These are phyloP conservation scores for Penicillium sp. DNA, from an alignment of 2,329 filamentous ascomycete species.

Conservation along the genomic window DNA sequence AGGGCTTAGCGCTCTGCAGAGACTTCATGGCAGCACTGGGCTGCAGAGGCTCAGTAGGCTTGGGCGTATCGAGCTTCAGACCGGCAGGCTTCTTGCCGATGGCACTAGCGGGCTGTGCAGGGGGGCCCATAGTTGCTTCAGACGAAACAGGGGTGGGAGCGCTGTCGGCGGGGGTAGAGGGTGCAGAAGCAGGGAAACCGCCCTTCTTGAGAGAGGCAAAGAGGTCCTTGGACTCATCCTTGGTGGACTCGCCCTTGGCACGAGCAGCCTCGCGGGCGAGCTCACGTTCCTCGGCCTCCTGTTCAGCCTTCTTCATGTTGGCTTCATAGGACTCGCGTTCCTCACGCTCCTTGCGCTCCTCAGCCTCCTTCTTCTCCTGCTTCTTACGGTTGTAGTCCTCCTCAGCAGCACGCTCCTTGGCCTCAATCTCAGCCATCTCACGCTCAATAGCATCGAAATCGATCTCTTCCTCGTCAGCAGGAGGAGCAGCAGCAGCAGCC, in stretches of 20 bases:
- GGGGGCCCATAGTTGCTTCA: slow-evolving; percentile 46
- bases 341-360: slow-evolving; percentile 45
- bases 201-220: slow-evolving; percentile 46
- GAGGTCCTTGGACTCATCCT: slow-evolving; percentile 34
- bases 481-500: slow-evolving; percentile 23
- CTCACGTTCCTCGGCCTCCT: slow-evolving; percentile 47
- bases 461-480: slow-evolving; percentile 40
- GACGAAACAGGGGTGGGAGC: slow-evolving; percentile 46
- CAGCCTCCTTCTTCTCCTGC: slow-evolving; percentile 63
- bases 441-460: slow-evolving; percentile 47
- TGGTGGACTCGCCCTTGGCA: slow-evolving; percentile 35
- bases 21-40: slow-evolving; percentile 91
- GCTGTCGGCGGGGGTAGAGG: slow-evolving; percentile 42
- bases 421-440: slow-evolving; percentile 46
- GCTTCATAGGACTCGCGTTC: slow-evolving; percentile 43
- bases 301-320: slow-evolving; percentile 48
- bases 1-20: slow-evolving; percentile 83
- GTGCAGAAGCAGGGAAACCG: slow-evolving; percentile 33
- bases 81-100: slow-evolving; percentile 75
- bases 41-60: slow-evolving; percentile 82
- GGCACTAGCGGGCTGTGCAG: slow-evolving; percentile 51
- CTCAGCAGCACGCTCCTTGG: slow-evolving; percentile 44
- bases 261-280: slow-evolving; percentile 38
- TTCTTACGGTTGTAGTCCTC: slow-evolving; percentile 63
- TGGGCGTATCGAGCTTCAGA: slow-evolving; percentile 83